Base-by-base conservation (phyloP, 805 yeast genomes). In the Hanseniaspora jakobsenii region DNA sequence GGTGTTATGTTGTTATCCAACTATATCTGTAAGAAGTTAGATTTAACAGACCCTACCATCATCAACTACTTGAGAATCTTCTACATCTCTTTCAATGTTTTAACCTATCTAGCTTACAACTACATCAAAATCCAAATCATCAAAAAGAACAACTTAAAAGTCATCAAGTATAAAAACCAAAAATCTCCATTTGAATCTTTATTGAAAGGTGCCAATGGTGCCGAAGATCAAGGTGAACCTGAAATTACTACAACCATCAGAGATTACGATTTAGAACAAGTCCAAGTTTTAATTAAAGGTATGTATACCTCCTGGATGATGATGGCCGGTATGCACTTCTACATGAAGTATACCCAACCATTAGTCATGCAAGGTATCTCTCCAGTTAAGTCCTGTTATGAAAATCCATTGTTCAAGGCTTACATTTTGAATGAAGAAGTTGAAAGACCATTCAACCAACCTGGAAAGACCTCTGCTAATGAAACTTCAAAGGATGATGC, bases 291-390 rank as follows among this genome's bases (percentile, higher is more conserved):
- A 49, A 72, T 87, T 64, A 85, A 82, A 66, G 76, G 93, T 52
- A 74, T 85, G 53, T 78, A 80, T 71, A 82, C 93, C 51, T 81
- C 93, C 52, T 61, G 87, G 54, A 95, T 94, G 56, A 85, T 91
- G 94, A 87, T 91, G 87, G 94, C 81, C 21, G 82, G 89, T 78
- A 87, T 89, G 97, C 98, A 91, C 66, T 59, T 91, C 50, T 89
- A 89, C 77, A 77, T 91, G 93, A 81, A 85, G 66, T 91, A 85
- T 73, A 86, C 96, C 64, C 86, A 91, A 67, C 98, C 98, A 49
- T 74, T 91, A 61, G 77, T 91, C 54, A 81, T 89, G 86, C 97
- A 91, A 70, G 78, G 87, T 51, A 75, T 91, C 55, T 75, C 93
- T 43, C 89, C 95, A 42, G 68, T 91, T 56, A 91, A 91, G 75